Base-by-base conservation (phyloP, 225 moss, liverwort and hornwort genomes). In the Neckera pumila region DNA sequence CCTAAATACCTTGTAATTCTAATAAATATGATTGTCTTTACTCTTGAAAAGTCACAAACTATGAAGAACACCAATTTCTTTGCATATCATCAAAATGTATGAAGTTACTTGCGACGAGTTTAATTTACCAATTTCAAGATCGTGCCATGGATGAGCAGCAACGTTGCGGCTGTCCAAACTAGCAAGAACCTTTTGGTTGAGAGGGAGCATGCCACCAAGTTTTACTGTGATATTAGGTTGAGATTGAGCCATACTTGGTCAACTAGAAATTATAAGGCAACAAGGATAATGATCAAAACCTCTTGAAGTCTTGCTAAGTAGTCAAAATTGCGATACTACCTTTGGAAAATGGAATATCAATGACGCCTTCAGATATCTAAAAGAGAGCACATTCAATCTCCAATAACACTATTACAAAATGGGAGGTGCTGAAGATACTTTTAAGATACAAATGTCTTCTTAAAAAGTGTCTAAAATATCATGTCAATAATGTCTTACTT, bases 141-240 rank as follows among this genome's bases (percentile, higher is more conserved):
- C 1, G 1, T 64, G 17, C 17, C 9, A 89, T 4, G 89, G 90
- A 84, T 87, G 89, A 64, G 89, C 89, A 54, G 96, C 97, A 80
- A 96, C 94, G 21, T 94, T 94, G 82, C 98, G 93, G 81, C 93
- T 92, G 54, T 95, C 93, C 92, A 97, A 96, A 69, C 93, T 90
- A 12, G 90, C 89, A 18, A 96, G 85, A 85, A 95, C 91, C 57
- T 92, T 90, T n/a, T 94, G 88, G 90, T 89, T 94, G 49, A 94
- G 87, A 88, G 91, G 86, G n/a, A 91, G 89, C 87, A 89, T 87
- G 80, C 88, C 88, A 86, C 91, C 90, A 47, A 91, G 86, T 56
- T 90, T 90, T 81, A 92, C 91, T 12, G 87, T 87, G 23, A 87
- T 82, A 26, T 86, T 83, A 51, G 89, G 77, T 47, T 85, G 84